Base-by-base conservation (phyloP, 805 yeast genomes). In the Monosporozyma unispora region DNA sequence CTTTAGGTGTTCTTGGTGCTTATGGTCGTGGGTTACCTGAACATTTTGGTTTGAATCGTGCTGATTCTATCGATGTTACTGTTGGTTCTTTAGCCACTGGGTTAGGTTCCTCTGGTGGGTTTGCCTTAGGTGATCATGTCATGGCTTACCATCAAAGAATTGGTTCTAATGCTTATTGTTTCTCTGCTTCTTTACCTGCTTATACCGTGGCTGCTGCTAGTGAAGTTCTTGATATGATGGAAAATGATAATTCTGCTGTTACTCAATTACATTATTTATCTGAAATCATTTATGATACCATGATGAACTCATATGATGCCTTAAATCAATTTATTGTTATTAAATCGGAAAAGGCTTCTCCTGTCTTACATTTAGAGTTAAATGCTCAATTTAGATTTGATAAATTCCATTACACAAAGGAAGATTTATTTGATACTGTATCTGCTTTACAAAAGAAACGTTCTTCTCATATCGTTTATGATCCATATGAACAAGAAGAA, bases 71-170 rank as follows among this genome's bases (percentile, higher is more conserved):
- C 52, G 93, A 91, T 57, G 81, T 93, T 54, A 87, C 96, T 9
- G 77, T 88, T 47, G 96, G 97, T 23, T 80, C 96, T 1, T 68
- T 93, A 74, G 93, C 96, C 14, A 75, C 76, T 43, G 74, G 95
- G 0, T 75, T 91, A 55, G 91, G 88, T 8, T 75, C 93, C 1
- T 81, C 91, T 46, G 99, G 99, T 55, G 98, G 96, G 0, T 91
- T 87, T 70, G 93, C 96, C 63, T 85, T 87, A 27, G 99, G 98
- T 50, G 83, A 79, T 40, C 67, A 71, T 23, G 83, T 83, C 49
- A 87, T 93, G 88, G 80, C 89, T 31, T 82, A 82, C 57, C 96
- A 91, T 70, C 99, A 93, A 74, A 81, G 96, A 65, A 84, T 93
- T 59, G 84, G 88, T 22, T 87, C 96, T 12, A 75, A 76, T 55